Percentiles rank a stretch among this genome's conserved stretches.
These are phyloP conservation scores for Fusarium kyushuense DNA, from an alignment of 2,329 filamentous ascomycete species.

Conservation along the genomic window DNA sequence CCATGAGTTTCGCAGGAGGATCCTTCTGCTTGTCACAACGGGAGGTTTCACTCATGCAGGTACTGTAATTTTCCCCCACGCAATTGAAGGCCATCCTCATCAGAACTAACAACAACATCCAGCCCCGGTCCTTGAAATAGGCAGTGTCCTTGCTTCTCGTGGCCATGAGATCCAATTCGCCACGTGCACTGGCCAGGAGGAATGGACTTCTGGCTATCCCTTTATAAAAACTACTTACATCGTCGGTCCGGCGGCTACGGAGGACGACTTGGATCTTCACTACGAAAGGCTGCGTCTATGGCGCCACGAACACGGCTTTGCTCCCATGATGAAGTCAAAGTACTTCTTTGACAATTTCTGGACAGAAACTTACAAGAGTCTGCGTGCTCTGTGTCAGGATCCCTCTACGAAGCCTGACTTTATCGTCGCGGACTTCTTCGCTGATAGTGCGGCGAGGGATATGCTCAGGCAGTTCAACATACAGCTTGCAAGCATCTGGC, in stretches of 20 bases:
- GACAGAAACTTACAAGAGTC: constrained; percentile 46
- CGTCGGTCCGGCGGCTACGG: constrained; percentile 48
- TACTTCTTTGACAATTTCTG: constrained; percentile 55
- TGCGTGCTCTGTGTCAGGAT: constrained; percentile 35
- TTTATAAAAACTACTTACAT: constrained; percentile 51
- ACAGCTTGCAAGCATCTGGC: constrained; percentile 56
- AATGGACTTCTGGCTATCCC: constrained; percentile 49
- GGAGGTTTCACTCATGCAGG: constrained; percentile 55
- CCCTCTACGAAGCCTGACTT: constrained; percentile 51
- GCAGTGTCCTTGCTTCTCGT: constrained; percentile 50
- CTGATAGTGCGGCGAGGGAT: constrained; percentile 56
- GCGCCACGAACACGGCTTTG: constrained; percentile 51
- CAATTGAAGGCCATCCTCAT: neutral
- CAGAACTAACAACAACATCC: constrained; percentile 7
- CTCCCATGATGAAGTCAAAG: constrained; percentile 52
- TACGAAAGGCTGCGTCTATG: constrained; percentile 53
- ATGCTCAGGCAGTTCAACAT: constrained; percentile 54
- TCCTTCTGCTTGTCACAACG: constrained; percentile 52
- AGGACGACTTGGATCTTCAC: constrained; percentile 49
- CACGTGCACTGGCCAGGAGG: constrained; percentile 53
- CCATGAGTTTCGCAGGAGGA: constrained; percentile 28
- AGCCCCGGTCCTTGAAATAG: constrained; percentile 55
- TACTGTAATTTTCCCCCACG: constrained; percentile 8
- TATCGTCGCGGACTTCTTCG: constrained; percentile 59
- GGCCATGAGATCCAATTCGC: constrained; percentile 56